These are phyloP conservation scores for Arthrinium phaeospermum DNA, from an alignment of 2,329 filamentous ascomycete genomes.

Conservation along the genomic window DNA sequence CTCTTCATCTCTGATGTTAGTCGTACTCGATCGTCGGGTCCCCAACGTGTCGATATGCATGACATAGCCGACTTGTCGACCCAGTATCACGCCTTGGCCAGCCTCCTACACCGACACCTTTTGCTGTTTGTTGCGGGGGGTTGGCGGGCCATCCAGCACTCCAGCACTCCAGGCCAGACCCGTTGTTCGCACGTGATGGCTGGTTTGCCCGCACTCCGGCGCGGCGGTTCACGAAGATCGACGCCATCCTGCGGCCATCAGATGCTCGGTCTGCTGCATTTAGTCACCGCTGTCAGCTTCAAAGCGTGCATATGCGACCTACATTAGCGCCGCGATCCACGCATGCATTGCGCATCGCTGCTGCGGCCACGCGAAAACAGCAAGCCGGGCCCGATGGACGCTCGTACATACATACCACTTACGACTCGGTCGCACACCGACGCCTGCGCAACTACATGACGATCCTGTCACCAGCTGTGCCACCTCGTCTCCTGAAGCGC, in stretches of 20 bases:
- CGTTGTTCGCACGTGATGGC: conserved; percentile 48
- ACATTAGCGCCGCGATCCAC: conserved; percentile 59
- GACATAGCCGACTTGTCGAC: background rate
- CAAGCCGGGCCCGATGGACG: background rate
- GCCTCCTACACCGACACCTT: conserved; percentile 56
- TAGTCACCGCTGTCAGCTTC: conserved; percentile 53
- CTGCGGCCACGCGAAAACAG: conserved; percentile 46
- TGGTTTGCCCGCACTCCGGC: conserved; percentile 49
- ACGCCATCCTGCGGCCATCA: conserved; percentile 50
- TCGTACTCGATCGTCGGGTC: background rate
- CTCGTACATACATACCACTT: too few species aligned
- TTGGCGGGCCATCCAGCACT: conserved; percentile 51
- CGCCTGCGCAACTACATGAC: background rate
- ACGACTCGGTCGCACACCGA: background rate
- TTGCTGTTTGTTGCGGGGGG: conserved; percentile 50
- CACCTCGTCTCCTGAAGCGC: background rate
- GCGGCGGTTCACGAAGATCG: conserved; percentile 53
- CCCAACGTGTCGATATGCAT: too few species aligned
- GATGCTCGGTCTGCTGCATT: conserved; percentile 49
- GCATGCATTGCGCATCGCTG: conserved; percentile 43
- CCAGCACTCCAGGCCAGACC: conserved; percentile 42
- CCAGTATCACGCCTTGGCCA: conserved; percentile 53
- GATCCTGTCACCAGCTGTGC: background rate
- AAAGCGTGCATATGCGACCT: conserved; percentile 58
- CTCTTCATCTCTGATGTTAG: background rate